Base-by-base conservation (phyloP, 108 stramenopile genomes). In the Epithemia pelagica region DNA sequence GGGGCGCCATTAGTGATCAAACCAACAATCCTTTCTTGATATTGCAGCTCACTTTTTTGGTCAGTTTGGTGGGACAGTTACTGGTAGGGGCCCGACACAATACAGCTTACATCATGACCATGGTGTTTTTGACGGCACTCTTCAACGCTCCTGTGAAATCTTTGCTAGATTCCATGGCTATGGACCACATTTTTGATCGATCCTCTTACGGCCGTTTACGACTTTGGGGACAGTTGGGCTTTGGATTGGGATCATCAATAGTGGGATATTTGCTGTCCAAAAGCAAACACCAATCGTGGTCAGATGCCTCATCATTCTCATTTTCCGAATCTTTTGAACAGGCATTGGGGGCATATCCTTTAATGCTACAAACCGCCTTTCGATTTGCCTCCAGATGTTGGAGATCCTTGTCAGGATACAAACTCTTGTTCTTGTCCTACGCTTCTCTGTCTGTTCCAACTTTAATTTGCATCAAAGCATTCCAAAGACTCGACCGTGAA, bases 111-210 rank as follows among this genome's bases (percentile, higher is more conserved):
- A 71, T 97, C 52, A 75, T 83, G 57, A 64, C 57, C 1, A 79
- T 87, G 70, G 90, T 95, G 28, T 90, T 94, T 52, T 64, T 95
- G 18, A 91, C 95, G 28, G 95, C 97, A 1, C 58, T 92, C 28
- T 76, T 97, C 26, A 96, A 96, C 77, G 97, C 97, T 1, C 97
- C 97, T 5, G 95, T 96, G 10, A 92, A 94, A 61, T 89, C 90
- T 25, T 69, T 97, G n/a, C 74, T 97, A 63, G 97, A 97, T 77
- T 78, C 80, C 28, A 89, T 94, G 74, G 95, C 95, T 26, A 90
- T 97, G 78, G 70, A 72, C 59, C 69, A 86, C 62, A 67, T 95
- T 1, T 37, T 64, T 28, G 80, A 85, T 30, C 68, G 82, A 59
- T 84, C 95, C 63, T 78, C 74, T 58, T 97, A 96, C 70, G 97